Evolutionary conservation across 495 filamentous ascomycete species (phyloP).

Genomic region (Aspergillus leporis): DNA sequence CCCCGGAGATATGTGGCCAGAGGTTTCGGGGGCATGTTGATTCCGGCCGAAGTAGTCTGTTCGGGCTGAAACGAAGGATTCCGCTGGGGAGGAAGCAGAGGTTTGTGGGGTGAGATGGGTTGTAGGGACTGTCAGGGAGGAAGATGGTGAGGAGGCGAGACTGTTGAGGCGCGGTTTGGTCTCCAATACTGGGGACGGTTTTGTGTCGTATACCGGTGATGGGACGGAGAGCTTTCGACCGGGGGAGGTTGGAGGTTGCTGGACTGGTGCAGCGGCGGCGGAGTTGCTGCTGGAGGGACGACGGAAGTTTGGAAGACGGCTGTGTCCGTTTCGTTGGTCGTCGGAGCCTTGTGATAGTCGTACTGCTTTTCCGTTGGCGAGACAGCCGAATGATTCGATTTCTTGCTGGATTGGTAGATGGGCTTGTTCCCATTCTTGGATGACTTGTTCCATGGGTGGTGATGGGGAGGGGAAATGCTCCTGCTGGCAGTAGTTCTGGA

Average conservation of each 20-base stretch:
- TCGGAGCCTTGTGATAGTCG: slow-evolving; percentile 57
- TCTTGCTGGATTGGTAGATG: slow-evolving; percentile 68
- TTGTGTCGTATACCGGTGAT: slow-evolving; percentile 5
- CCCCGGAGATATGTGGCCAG: slow-evolving; percentile 25
- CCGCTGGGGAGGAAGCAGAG: slow-evolving; percentile 13
- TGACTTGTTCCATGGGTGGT: slow-evolving; percentile 69
- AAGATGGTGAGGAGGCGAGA: slow-evolving; percentile 14
- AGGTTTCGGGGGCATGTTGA: slow-evolving; percentile 29
- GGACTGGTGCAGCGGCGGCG: slow-evolving; percentile 22
- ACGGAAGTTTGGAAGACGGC: slow-evolving; percentile 23
- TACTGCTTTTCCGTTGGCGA: slow-evolving; percentile 76
- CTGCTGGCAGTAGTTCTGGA: slow-evolving; percentile 76
- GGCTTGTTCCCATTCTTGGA: slow-evolving; percentile 66
- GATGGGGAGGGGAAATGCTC: slow-evolving; percentile 72
- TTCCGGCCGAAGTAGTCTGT: slow-evolving; percentile 55
- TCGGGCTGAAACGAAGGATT: slow-evolving; percentile 27
- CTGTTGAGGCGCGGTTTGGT: slow-evolving; percentile 25
- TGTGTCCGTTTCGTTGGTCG: slow-evolving; percentile 38
- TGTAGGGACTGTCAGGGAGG: slow-evolving; percentile 13
- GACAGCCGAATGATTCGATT: slow-evolving; percentile 68
- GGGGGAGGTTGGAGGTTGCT: slow-evolving; percentile 9
- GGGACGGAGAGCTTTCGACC: slow-evolving; percentile 13
- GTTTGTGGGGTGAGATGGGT: slow-evolving; percentile 12
- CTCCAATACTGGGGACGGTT: slow-evolving; percentile 20
- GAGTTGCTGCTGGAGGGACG: slow-evolving; percentile 24